Evolutionary conservation across 768 basidiomycete genomes (phyloP).

Genomic region (Phanerodontia chrysosporium): DNA sequence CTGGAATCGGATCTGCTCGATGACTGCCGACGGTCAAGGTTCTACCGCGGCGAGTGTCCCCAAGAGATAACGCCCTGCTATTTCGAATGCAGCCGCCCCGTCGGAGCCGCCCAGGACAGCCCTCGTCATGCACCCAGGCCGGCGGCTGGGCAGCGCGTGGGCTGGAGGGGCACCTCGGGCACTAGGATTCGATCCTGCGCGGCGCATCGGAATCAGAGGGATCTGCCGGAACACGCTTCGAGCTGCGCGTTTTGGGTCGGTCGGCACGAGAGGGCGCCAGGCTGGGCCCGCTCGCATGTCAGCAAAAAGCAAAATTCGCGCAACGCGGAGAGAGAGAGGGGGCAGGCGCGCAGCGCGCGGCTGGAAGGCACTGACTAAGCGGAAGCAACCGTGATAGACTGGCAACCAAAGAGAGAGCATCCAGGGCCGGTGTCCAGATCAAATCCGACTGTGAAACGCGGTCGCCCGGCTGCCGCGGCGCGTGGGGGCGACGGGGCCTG

Average conservation of each 20-base stretch:
- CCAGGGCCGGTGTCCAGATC: neutral
- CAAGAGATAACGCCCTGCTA: neutral
- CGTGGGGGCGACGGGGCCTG: too few relatives aligned
- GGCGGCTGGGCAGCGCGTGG: too few relatives aligned
- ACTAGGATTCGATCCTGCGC: neutral
- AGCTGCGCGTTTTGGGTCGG: neutral
- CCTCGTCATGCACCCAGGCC: neutral
- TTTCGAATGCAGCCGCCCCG: neutral
- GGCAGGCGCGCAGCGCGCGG: too few relatives aligned
- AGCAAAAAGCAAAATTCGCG: too few relatives aligned
- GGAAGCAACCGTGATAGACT: neutral
- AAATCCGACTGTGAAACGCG: neutral
- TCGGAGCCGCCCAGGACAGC: too few relatives aligned
- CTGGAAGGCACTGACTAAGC: too few relatives aligned
- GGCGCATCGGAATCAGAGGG: neutral
- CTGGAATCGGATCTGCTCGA: conserved; percentile 1
- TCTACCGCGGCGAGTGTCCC: neutral
- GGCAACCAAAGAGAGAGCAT: neutral
- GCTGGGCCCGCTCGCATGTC: too few relatives aligned
- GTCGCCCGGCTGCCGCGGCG: neutral
- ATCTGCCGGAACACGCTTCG: neutral
- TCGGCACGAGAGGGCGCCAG: too few relatives aligned
- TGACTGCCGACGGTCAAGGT: conserved; percentile 2
- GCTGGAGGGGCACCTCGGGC: neutral
- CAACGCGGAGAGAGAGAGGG: too few relatives aligned